A percentile compares a stretch with the other conserved stretches of the same genome.
Conservation (phyloP, 148 eudicot genomes). For the Amaranthus palmeri region DNA sequence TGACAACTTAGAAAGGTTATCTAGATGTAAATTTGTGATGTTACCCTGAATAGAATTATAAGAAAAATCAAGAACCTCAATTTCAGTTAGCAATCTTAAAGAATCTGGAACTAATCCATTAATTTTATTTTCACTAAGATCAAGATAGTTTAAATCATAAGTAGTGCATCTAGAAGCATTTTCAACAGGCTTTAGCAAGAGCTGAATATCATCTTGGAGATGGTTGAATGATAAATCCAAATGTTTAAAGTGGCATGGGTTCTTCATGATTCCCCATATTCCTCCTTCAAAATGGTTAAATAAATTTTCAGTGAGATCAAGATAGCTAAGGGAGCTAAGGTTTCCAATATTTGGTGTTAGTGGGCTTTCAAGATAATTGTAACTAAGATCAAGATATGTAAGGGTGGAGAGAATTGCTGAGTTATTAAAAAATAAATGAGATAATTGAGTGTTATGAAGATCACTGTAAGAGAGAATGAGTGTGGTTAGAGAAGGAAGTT, state of each 20-base stretch:
- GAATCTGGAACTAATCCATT: background rate
- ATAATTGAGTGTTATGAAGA: background rate
- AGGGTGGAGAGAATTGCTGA: too few relatives aligned
- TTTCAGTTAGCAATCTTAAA: background rate
- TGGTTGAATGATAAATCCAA: background rate
- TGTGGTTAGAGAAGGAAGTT: slow-evolving; percentile 2
- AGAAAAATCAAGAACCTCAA: background rate
- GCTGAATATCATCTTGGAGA: background rate
- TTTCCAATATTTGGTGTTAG: background rate
- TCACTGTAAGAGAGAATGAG: background rate
- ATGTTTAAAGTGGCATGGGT: background rate
- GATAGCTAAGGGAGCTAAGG: background rate
- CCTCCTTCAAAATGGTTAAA: background rate
- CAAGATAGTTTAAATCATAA: background rate
- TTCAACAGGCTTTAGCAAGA: background rate
- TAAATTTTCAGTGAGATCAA: background rate
- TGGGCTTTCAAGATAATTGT: background rate
- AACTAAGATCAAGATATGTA: too few relatives aligned
- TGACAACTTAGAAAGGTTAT: too few relatives aligned
- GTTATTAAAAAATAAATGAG: too few relatives aligned
- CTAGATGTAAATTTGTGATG: too few relatives aligned
- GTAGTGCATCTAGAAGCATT: background rate
- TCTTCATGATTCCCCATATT: slow-evolving; percentile 7
- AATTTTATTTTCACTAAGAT: background rate
- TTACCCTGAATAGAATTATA: too few relatives aligned